These are phyloP conservation scores for Naganishia onofrii DNA, from an alignment of 768 basidiomycete species.

Conservation along the genomic window DNA sequence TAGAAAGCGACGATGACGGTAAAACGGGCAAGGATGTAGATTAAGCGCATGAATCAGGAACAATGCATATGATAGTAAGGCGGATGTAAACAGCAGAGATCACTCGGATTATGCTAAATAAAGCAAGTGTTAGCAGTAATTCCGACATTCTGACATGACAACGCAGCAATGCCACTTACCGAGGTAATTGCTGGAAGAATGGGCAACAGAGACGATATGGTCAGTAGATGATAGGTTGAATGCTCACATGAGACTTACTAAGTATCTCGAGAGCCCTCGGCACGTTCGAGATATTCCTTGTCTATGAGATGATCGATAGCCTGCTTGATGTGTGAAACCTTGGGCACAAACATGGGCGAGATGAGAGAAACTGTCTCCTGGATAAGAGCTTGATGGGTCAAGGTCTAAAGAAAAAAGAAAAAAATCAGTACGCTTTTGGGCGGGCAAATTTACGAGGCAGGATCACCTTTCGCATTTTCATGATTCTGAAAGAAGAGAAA, in stretches of 20 bases:
- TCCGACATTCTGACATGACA: neutral
- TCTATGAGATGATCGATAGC: constrained; percentile 88
- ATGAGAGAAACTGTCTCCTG: constrained; percentile 50
- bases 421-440: neutral
- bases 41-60: neutral
- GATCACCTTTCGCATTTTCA: constrained; percentile 52
- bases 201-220: neutral
- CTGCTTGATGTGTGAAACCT: constrained; percentile 96
- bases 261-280: constrained; percentile 84
- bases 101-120: neutral
- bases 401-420: constrained; percentile 37
- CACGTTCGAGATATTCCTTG: constrained; percentile 96
- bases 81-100: neutral
- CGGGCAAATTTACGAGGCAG: too few relatives aligned
- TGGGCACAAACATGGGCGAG: constrained; percentile 61
- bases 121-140: neutral
- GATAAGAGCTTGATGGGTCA: constrained; percentile 52
- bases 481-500: constrained; percentile 50
- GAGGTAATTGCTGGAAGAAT: constrained; percentile 19
- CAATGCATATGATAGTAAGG: neutral
- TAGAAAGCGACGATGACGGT: constrained; percentile 15
- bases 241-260: constrained; percentile 52
- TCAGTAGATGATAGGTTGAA: neutral
- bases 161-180: constrained; percentile 4
- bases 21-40: constrained; percentile 21